Evolutionary conservation across 2,329 filamentous ascomycete genomes (phyloP).

Genomic region (Pseudocercospora fuligena): DNA sequence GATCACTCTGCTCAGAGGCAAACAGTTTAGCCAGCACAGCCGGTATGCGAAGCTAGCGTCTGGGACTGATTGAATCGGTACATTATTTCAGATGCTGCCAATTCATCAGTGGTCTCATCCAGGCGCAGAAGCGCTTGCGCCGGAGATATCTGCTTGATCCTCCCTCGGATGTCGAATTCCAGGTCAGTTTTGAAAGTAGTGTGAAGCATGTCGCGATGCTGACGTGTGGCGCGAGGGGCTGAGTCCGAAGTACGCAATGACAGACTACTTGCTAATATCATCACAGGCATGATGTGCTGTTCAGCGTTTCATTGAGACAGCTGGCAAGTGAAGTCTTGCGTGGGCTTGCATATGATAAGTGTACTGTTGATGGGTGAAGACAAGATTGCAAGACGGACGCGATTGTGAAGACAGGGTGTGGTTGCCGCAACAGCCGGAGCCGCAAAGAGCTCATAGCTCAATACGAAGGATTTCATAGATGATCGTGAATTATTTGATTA

Average conservation of each 20-base stretch:
- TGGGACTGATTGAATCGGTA: background rate
- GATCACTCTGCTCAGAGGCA: background rate
- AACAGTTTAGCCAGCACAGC: too few species aligned
- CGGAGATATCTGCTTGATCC: background rate
- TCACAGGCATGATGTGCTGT: background rate
- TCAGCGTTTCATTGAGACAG: background rate
- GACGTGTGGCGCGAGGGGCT: slow-evolving; percentile 3
- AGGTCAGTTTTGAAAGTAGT: background rate
- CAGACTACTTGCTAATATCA: background rate
- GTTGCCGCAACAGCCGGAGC: background rate
- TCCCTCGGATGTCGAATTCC: background rate
- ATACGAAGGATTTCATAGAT: background rate
- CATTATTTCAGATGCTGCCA: background rate
- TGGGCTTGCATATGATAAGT: background rate
- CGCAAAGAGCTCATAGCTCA: background rate
- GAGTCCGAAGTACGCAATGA: background rate
- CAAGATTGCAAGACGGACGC: background rate
- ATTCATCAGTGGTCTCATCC: background rate
- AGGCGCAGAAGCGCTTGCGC: background rate
- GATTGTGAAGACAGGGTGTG: background rate
- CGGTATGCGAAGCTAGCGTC: background rate
- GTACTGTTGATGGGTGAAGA: background rate
- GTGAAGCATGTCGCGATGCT: background rate
- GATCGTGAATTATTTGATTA: background rate
- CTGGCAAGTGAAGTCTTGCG: background rate